Base-by-base conservation (phyloP, 2,329 filamentous ascomycete genomes). In the Byssothecium circinans region DNA sequence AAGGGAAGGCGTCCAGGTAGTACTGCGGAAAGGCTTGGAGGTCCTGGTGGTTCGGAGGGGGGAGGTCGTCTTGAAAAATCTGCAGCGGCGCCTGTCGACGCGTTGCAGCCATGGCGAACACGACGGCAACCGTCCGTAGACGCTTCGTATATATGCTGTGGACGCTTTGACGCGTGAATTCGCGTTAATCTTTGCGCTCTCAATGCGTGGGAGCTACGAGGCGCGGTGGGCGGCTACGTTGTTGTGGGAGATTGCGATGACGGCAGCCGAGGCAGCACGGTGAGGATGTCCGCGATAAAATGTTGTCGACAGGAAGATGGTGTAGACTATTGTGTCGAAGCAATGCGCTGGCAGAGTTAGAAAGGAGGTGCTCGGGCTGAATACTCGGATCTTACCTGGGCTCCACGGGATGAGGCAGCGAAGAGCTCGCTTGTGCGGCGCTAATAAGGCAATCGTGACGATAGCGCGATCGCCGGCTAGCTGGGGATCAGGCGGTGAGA, bases 51-150 rank as follows among this genome's bases (percentile, higher is more conserved):
- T 75, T 70, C 46, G 57, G 71, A 66, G 59, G 64, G 36, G 50
- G 60, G 35, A 75, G 69, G 49, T 77, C 72, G 69, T 85, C 81
- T 65, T 84, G 77, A 66, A 80, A 82, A 67, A 82, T 80, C 62
- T 83, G 77, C 70, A 84, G 70, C 60, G 75, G 71, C 55, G 72
- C 68, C 63, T 76, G 75, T 61, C 75, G 78, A 77, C 79, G 80
- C 78, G 79, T 80, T 70, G 78, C 74, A 68, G 77, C 73, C 77
- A 79, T 80, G 54, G 62, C 62, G 57, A 58, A 56, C 55, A 58
- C 49, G 47, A 54, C 55, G 53, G 52, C 43, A 52, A 53, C 56
- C 60, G 65, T 49, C 56, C 47, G 43, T 41, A 48, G 59, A 49
- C 60, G 57, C 48, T 60, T 63, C 58, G 60, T 63, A 64, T 64